These are phyloP conservation scores for Penicillium angulare DNA, from an alignment of 495 filamentous ascomycete genomes.

Conservation along the genomic window DNA sequence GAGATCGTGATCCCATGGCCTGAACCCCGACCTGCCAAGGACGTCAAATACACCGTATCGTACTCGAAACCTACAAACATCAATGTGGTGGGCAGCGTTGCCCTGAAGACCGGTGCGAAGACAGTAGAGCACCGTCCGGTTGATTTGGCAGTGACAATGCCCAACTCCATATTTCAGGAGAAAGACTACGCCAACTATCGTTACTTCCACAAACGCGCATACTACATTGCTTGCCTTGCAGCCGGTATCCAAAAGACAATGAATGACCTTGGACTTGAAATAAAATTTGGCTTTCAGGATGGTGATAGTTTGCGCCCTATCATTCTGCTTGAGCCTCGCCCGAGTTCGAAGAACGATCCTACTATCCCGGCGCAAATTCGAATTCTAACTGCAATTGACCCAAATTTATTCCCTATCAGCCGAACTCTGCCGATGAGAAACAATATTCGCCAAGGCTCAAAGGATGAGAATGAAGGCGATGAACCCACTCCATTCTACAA, in stretches of 20 bases:
- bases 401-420: conserved; percentile 59
- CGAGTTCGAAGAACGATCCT: conserved; percentile 22
- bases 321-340: conserved; percentile 52
- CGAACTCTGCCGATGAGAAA: conserved; percentile 71
- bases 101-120: conserved; percentile 69
- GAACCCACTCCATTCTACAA: conserved; percentile 85
- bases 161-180: conserved; percentile 74
- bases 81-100: conserved; percentile 88
- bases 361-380: conserved; percentile 59
- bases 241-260: conserved; percentile 58
- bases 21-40: conserved; percentile 66
- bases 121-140: conserved; percentile 55
- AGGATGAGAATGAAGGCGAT: conserved; percentile 30
- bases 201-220: conserved; percentile 93
- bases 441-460: conserved; percentile 58
- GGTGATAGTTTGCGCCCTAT: conserved; percentile 78
- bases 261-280: conserved; percentile 48
- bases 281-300: conserved; percentile 67
- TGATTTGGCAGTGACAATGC: conserved; percentile 87
- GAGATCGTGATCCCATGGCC: conserved; percentile 78
- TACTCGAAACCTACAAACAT: conserved; percentile 74
- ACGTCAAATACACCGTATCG: conserved; percentile 75
- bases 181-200: conserved; percentile 93
- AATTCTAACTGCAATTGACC: conserved; percentile 72
- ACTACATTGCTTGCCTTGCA: conserved; percentile 80